Evolutionary conservation across 2,329 filamentous ascomycete genomes (phyloP), one percentile per base, ranked within the genome.

Genomic region (Cordyceps cateniannulata): DNA sequence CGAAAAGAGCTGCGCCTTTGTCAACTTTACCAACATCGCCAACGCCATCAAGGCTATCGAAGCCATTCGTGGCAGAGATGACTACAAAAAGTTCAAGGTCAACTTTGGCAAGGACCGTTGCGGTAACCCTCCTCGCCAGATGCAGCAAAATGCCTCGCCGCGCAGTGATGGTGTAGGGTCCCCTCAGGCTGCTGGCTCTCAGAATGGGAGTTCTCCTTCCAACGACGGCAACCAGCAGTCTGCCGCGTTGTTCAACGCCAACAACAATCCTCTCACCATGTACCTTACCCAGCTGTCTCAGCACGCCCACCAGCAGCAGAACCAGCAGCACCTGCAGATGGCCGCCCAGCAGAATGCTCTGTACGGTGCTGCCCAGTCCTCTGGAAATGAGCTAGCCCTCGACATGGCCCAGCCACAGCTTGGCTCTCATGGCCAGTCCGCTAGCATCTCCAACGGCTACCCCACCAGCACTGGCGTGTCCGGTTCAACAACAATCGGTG

Each of bases 21-120:
- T 99, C 73, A 99, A 99, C 79, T 99, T 99, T 75, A 99, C 95
- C 72, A 99, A 99, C 78, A 99, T 99, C 72, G 95, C 95, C 71
- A 99, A 99, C 69, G 95, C 95, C 55, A 99, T 99, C 81, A 99
- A 99, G 80, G 95, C 95, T 1, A 99, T 99, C 66, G 95, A 99
- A 76, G 95, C 93, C 24, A 87, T 99, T 65, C 87, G 95, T 62
- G 90, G 92, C 70, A 92, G 93, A 71, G 95, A 98, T 48, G 95
- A 99, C 71, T 99, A 99, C 82, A 91, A 87, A 76, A 88, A 95
- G 69, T 99, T 99, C 86, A 99, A 99, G 83, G 93, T 99, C 74
- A 99, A 99, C 80, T 99, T 99, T 72, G 95, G 95, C 76, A 99
- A 99, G 79, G 95, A 99, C 72, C 87, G 95, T 61, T 99, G 95